These are phyloP conservation scores for Sabuloglossum arenarium DNA, from an alignment of 495 filamentous ascomycete species.

Conservation along the genomic window DNA sequence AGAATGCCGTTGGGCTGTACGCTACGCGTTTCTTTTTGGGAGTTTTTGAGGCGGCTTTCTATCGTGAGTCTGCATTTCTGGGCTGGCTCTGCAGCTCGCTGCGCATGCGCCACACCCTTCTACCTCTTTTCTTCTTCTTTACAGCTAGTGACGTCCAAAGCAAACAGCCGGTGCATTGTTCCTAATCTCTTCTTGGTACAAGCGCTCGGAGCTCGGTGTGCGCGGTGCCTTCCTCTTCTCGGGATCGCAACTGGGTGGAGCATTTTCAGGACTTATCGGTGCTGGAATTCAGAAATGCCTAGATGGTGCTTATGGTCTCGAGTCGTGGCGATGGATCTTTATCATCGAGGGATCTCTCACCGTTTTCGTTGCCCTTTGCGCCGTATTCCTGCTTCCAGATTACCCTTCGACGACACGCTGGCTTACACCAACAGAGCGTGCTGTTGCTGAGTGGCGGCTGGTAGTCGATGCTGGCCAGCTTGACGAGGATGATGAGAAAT, in stretches of 20 bases:
- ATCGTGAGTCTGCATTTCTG: neutral
- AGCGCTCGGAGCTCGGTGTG: constrained; percentile 27
- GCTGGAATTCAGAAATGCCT: constrained; percentile 25
- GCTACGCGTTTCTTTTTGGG: constrained; percentile 32
- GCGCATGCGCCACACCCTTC: too few relatives aligned
- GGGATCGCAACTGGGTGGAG: constrained; percentile 18
- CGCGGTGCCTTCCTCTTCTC: constrained; percentile 26
- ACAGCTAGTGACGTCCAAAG: too few relatives aligned
- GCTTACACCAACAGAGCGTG: constrained; percentile 47
- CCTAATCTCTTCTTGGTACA: constrained; percentile 29
- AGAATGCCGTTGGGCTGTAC: constrained; percentile 29
- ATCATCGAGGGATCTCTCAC: constrained; percentile 43
- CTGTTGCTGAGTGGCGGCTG: constrained; percentile 46
- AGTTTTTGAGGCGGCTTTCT: constrained; percentile 20
- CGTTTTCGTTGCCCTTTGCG: constrained; percentile 26
- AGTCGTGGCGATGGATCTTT: constrained; percentile 30
- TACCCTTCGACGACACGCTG: constrained; percentile 60
- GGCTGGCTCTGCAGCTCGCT: neutral
- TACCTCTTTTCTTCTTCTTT: too few relatives aligned
- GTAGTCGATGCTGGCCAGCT: constrained; percentile 64
- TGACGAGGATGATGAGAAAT: constrained; percentile 42
- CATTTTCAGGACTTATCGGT: constrained; percentile 22
- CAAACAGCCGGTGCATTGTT: constrained; percentile 28
- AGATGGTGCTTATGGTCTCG: constrained; percentile 22
- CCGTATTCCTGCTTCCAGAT: constrained; percentile 49